Conservation (phyloP, 192 early-diverging fungal species). For the Gamsiella multidivaricata region DNA sequence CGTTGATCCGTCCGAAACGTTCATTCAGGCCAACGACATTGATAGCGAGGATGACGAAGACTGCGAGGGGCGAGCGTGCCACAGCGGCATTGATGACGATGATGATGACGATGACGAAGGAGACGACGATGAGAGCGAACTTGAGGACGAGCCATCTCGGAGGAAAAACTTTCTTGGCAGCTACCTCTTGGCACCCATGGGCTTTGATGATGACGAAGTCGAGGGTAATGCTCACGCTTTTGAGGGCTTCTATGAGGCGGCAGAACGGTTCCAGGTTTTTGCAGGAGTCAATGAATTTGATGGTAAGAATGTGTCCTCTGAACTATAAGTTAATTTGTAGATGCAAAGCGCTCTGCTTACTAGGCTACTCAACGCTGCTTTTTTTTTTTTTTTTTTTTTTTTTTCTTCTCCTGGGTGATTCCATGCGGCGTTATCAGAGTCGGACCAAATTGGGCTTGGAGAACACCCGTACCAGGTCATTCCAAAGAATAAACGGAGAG, state of each 20-base stretch:
- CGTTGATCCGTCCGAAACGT: conserved; percentile 8
- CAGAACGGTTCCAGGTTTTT: conserved; percentile 43
- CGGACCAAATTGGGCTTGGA: conserved; percentile 45
- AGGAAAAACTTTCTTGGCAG: conserved; percentile 20
- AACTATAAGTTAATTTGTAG: neutral
- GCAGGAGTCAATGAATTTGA: conserved; percentile 51
- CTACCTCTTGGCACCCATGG: conserved; percentile 44
- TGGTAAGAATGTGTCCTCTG: conserved; percentile 6
- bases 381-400: neutral
- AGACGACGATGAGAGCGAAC: neutral
- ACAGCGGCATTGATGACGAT: neutral
- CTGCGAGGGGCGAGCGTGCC: no score
- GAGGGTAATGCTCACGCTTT: conserved; percentile 2
- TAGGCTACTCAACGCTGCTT: no score
- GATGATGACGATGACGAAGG: conserved; percentile 2
- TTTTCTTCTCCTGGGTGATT: neutral
- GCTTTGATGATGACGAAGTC: conserved; percentile 41
- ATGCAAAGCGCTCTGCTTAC: no score
- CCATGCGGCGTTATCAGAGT: conserved; percentile 28
- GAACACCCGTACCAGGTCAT: conserved; percentile 37
- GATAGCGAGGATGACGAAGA: conserved; percentile 21
- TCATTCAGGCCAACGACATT: conserved; percentile 8
- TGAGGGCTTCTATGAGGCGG: conserved; percentile 40
- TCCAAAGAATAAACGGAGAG: conserved; percentile 33
- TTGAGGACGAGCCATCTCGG: neutral